Base-by-base conservation (phyloP, 2,329 filamentous ascomycete species). In the Colletotrichum sp. region DNA sequence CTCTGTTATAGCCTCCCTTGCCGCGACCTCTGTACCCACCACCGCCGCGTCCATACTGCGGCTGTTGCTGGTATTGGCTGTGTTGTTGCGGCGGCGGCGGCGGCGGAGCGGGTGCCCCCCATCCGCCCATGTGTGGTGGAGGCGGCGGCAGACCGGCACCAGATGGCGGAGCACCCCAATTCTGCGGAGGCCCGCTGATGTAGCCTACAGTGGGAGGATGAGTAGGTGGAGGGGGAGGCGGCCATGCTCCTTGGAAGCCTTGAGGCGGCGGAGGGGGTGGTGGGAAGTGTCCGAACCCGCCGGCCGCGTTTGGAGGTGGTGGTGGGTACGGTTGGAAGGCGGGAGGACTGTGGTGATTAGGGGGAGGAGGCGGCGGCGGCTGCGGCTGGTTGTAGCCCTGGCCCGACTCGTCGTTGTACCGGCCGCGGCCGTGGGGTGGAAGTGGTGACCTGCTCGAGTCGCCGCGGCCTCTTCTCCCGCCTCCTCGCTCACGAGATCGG, bases 191-290 rank as follows among this genome's bases (percentile, higher is more conserved):
- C 7, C 71, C 68, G 8, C 78, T 78, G 30, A 72, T 67, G 14
- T 72, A 77, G n/a, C 81, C 78, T 16, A 68, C 34, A 12, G 72
- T 74, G 28, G 82, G 81, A 2, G 70, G 84, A 52, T 21, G 43
- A 0, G 82, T 83, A 3, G 82, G 83, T 7, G 86, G 85, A 3
- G 82, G 83, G 8, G 86, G 84, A 8, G 83, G 83, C 9, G 83
- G 86, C 86, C 87, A 89, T 13, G 83, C 82, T 4, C 86, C 86
- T 65, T 83, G 82, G 68, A 85, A 87, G 7, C 85, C 85, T 16
- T 79, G 78, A 12, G 85, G 85, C 0, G 83, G 85, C 0, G 84
- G 86, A 6, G 84, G 84, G 2, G 83, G 83, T 7, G 81, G 78
- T 6, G 82, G 83, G n/a, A 82, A 81, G 61, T 77, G 80, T n/a